phyloP scores from a whole-genome alignment of 129 eudicot species.

The Arctium lappa region DNA sequence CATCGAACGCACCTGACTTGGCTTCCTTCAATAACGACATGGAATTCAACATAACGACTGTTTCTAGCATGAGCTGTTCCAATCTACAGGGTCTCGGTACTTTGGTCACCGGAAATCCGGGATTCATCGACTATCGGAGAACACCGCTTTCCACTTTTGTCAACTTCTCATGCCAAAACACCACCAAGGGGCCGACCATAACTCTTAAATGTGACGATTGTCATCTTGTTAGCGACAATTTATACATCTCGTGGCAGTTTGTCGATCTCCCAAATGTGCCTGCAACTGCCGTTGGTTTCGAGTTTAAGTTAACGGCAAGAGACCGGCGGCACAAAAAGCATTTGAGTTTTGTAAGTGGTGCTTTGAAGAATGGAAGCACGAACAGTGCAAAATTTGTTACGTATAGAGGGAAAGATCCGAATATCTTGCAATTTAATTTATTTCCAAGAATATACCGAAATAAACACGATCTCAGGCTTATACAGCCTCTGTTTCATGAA shows the following conservation, averaged over 20 bases:
- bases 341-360: constrained; percentile 77
- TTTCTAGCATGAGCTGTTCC: constrained; percentile 83
- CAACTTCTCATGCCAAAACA: constrained; percentile 65
- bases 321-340: constrained; percentile 50
- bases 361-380: constrained; percentile 57
- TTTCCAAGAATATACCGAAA: constrained; percentile 78
- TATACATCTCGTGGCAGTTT: constrained; percentile 78
- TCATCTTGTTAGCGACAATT: constrained; percentile 48
- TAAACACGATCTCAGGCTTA: constrained; percentile 68
- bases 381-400: constrained; percentile 56
- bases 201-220: constrained; percentile 58
- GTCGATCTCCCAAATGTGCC: constrained; percentile 77
- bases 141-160: constrained; percentile 58
- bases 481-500: constrained; percentile 92
- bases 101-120: constrained; percentile 64
- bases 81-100: constrained; percentile 67
- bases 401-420: constrained; percentile 71
- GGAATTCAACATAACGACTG: constrained; percentile 82
- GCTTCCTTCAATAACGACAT: constrained; percentile 69
- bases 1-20: constrained; percentile 81
- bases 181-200: constrained; percentile 76
- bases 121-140: constrained; percentile 49
- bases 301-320: constrained; percentile 75
- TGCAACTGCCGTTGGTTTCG: constrained; percentile 85
- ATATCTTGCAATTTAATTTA: constrained; percentile 75